Percentiles rank a stretch among this genome's conserved stretches.
Evolutionary conservation across 2,329 filamentous ascomycete genomes (phyloP).

Genomic region (Penicillium thymicola): DNA sequence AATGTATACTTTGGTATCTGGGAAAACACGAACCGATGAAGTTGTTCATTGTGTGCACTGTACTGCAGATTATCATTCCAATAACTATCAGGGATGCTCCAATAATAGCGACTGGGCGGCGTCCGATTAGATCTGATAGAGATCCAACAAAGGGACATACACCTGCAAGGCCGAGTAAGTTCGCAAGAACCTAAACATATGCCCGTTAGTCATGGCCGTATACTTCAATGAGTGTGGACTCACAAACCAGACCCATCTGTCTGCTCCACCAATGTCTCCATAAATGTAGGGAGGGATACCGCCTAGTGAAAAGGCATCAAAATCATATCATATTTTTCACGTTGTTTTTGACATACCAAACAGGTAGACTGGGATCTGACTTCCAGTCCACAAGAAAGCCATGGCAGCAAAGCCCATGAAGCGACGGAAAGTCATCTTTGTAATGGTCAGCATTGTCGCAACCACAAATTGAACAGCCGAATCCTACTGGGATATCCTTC

Average conservation of each 20-base stretch:
- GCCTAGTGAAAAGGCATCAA: constrained; percentile 22
- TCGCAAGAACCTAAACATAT: constrained; percentile 42
- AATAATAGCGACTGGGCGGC: constrained; percentile 57
- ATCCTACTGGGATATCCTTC: constrained; percentile 44
- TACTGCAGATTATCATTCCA: constrained; percentile 59
- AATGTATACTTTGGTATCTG: background rate
- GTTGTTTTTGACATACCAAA: constrained; percentile 36
- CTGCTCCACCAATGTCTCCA: constrained; percentile 57
- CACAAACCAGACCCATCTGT: constrained; percentile 61
- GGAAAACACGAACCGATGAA: constrained; percentile 55
- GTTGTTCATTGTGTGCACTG: constrained; percentile 57
- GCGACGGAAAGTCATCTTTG: constrained; percentile 49
- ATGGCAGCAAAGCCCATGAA: constrained; percentile 57
- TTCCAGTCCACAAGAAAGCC: constrained; percentile 60
- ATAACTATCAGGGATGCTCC: constrained; percentile 55
- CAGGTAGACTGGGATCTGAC: constrained; percentile 57
- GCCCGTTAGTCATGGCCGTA: background rate
- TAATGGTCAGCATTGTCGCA: constrained; percentile 1
- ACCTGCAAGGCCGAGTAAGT: constrained; percentile 55
- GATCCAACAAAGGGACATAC: constrained; percentile 64
- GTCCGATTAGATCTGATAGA: constrained; percentile 61
- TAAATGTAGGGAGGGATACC: constrained; percentile 57
- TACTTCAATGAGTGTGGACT: constrained; percentile 10
- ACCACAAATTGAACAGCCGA: background rate
- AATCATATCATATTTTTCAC: constrained; percentile 1